A percentile compares a stretch with the other conserved stretches of the same genome.
phyloP scores from a whole-genome alignment of 306 rosid genomes.

The Astragalus membranaceus region DNA sequence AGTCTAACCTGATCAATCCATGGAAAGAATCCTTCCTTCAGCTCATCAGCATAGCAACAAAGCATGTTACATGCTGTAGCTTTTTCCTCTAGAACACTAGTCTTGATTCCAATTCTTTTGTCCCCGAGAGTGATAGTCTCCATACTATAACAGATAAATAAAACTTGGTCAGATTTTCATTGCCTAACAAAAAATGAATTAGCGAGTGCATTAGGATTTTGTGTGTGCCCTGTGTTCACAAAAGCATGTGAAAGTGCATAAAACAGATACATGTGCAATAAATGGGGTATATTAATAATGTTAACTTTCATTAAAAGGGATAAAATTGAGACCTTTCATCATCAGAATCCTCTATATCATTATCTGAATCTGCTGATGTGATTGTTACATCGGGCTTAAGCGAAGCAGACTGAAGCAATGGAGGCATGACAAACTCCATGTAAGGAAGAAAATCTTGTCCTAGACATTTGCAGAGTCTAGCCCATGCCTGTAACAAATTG shows the following conservation, averaged over 20 bases:
- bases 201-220: too few species aligned
- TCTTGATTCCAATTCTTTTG: too few species aligned
- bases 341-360: slow-evolving; percentile 84
- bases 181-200: too few species aligned
- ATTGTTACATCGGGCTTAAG: slow-evolving; percentile 98
- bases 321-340: slow-evolving; percentile 68
- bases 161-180: too few species aligned
- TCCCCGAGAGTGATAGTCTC: too few species aligned
- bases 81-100: slow-evolving; percentile 95
- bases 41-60: slow-evolving; percentile 97
- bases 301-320: background rate
- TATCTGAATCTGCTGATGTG: slow-evolving; percentile 89
- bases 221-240: too few species aligned
- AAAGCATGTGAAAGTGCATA: too few species aligned
- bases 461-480: too few species aligned
- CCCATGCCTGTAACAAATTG: slow-evolving; percentile 29
- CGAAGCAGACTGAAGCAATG: too few species aligned
- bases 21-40: slow-evolving; percentile 97
- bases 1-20: slow-evolving; percentile 95
- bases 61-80: slow-evolving; percentile 99
- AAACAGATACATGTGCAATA: background rate
- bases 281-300: background rate
- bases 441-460: too few species aligned
- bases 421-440: too few species aligned
- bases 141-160: too few species aligned